Evolutionary conservation across 2,329 filamentous ascomycete species (phyloP), one percentile per base, ranked within the genome.

Genomic region (Ophiostoma ulmi): DNA sequence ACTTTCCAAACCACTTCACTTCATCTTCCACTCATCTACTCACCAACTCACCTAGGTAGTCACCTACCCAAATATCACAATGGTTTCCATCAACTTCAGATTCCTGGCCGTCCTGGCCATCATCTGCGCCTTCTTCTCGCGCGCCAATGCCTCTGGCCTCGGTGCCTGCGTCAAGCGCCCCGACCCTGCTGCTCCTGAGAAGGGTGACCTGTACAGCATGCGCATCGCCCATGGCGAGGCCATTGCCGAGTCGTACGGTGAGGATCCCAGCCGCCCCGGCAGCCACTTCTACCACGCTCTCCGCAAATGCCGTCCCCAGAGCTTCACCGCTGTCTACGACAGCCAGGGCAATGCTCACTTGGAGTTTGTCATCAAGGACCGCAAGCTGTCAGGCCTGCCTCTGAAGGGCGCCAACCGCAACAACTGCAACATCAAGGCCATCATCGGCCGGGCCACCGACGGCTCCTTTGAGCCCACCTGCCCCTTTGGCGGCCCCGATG

Each of bases 121-220:
- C 3, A 35, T 38, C 17, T 10, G n/a, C 22, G n/a, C 13, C 8
- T 10, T 58, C n/a, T 26, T 58, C 11, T n/a, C 52, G 11, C 22
- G n/a, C 11, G 35, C 14, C 31, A 14, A 38, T 20, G 63, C 36
- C 11, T 22, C 22, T 3, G 65, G 65, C n/a, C 65, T 31, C 10
- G 65, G 65, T 8, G 65, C 65, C 22, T 67, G 65, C 8, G 65
- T 67, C n/a, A 67, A 67, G 65, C 38, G 22, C n/a, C 65, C 65
- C 13, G 65, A 41, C 22, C 65, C 63, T 10, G 20, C 22, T 17
- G 65, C 38, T 2, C 65, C 65, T 5, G n/a, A 31, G 38, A 17
- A 44, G 38, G 65, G 65, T 10, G 65, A 67, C 39, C n/a, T 48
- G 10, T 67, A 67, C 38, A 26, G 5, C 11, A 35, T 67, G 38